Base-by-base conservation (phyloP, 495 filamentous ascomycete species). In the Talaromyces stipitatus region DNA sequence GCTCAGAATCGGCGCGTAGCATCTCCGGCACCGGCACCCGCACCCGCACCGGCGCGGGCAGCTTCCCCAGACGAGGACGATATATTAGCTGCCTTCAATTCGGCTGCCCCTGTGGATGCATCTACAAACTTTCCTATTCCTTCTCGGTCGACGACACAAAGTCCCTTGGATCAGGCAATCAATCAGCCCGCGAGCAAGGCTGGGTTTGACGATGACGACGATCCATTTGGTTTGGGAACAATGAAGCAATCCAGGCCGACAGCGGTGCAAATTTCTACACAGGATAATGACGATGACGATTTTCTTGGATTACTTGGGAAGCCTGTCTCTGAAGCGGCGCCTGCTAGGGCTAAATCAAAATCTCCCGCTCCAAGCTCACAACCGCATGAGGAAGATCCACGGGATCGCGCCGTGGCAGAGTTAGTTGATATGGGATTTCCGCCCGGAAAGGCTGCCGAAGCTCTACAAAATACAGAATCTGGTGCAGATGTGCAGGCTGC, bases 371-470 rank as follows among this genome's bases (percentile, higher is more conserved):
- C 33, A 9, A 74, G 56, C 71, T 58, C 26, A 45, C 69, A 59
- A 38, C 61, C 61, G 2, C 66, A 66, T 60, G 69, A 74, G 7
- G 57, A 72, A 0, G 85, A 86, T 64, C 87, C 85, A 8, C 83
- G 84, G 47, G 91, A 96, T 66, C 82, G 80, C 52, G 90, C 91
- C 3, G 81, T 97, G 55, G 91, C 91, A 1, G 91, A 97, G 64
- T 70, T 98, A 18, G 85, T 97, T 9, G 92, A 97, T 62, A 97
- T 97, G 85, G 94, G 94, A 23, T 98, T 98, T 58, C 83, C 87
- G 0, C 80, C 84, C 0, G 87, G 94, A 45, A 91, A 90, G 57
- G 83, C 95, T 22, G 82, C 79, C 57, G 77, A 83, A 58, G 95
- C 92, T 41, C 72, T 98, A 7, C 79, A 80, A 11, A 85, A 88